These are phyloP conservation scores for Penicillium psychrosexuale DNA, from an alignment of 2,329 filamentous ascomycete species.

Conservation along the genomic window DNA sequence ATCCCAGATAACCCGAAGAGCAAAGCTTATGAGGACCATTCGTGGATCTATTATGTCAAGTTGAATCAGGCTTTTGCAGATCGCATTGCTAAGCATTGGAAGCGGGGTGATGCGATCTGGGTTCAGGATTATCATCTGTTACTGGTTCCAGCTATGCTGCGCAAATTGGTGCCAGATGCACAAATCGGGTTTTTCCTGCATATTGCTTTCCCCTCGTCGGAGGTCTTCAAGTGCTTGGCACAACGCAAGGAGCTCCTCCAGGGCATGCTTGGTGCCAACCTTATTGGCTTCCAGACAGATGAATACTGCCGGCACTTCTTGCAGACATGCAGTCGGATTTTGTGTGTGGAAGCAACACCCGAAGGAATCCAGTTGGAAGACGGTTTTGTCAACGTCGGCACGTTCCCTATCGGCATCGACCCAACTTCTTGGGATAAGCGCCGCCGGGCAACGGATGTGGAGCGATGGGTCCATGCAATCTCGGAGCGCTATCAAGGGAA, in stretches of 20 bases:
- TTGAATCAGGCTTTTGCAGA: conserved; percentile 93
- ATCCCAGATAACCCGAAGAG: conserved; percentile 97
- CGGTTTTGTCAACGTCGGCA: conserved; percentile 84
- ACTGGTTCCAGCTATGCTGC: conserved; percentile 82
- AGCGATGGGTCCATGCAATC: conserved; percentile 75
- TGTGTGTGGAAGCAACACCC: conserved; percentile 84
- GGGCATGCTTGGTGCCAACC: conserved; percentile 87
- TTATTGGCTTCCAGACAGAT: conserved; percentile 88
- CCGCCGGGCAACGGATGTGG: conserved; percentile 69
- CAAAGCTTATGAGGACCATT: conserved; percentile 96
- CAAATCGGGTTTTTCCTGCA: conserved; percentile 97
- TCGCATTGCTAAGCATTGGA: conserved; percentile 86
- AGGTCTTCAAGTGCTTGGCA: conserved; percentile 89
- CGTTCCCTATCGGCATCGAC: conserved; percentile 86
- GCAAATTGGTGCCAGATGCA: conserved; percentile 79
- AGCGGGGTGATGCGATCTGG: conserved; percentile 89
- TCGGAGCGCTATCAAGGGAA: conserved; percentile 82
- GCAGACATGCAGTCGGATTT: conserved; percentile 87
- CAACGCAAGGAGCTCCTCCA: conserved; percentile 83
- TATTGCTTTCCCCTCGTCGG: conserved; percentile 91
- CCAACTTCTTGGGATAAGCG: conserved; percentile 70
- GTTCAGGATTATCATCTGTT: conserved; percentile 93
- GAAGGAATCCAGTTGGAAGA: conserved; percentile 89
- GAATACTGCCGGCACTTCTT: conserved; percentile 94
- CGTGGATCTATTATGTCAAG: conserved; percentile 90